phyloP scores from a whole-genome alignment of 164 flowering plant genomes.

The Tinospora cordifolia region DNA sequence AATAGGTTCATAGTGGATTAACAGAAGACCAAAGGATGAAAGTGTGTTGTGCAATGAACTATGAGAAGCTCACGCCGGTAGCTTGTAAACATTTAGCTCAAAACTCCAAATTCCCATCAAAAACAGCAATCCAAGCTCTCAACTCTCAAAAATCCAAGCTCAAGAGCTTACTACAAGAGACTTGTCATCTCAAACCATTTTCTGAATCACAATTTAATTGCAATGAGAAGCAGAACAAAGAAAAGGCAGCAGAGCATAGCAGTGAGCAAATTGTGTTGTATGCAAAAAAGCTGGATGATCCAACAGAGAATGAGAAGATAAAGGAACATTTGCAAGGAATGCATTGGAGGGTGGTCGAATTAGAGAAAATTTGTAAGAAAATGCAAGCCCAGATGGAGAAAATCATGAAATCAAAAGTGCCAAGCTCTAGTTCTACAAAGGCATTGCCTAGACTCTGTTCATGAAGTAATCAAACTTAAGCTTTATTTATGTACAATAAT shows the following conservation, averaged over 20 bases:
- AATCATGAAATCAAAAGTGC: constrained; percentile 23
- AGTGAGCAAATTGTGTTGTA: constrained; percentile 45
- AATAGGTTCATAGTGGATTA: constrained; percentile 55
- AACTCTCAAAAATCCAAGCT: constrained; percentile 44
- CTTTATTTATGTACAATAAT: not conserved
- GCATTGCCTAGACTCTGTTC: constrained; percentile 77
- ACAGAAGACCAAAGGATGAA: constrained; percentile 41
- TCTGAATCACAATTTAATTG: constrained; percentile 19
- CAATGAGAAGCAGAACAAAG: constrained; percentile 15
- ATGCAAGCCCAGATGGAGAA: constrained; percentile 61
- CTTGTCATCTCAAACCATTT: constrained; percentile 14
- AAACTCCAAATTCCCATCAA: constrained; percentile 45
- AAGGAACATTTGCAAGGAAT: constrained; percentile 65
- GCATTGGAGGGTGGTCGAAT: constrained; percentile 81
- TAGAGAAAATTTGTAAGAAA: constrained; percentile 71
- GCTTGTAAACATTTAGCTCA: constrained; percentile 33
- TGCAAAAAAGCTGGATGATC: constrained; percentile 37
- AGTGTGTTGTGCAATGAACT: constrained; percentile 40
- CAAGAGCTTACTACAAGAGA: constrained; percentile 37
- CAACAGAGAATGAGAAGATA: constrained; percentile 46
- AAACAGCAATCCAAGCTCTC: constrained; percentile 35
- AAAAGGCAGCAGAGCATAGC: constrained; percentile 14
- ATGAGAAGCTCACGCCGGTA: constrained; percentile 49
- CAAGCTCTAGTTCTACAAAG: constrained; percentile 28
- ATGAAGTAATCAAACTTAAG: constrained; percentile 24